phyloP scores from a whole-genome alignment of 108 stramenopile genomes.

The Skeletonema tropicum region DNA sequence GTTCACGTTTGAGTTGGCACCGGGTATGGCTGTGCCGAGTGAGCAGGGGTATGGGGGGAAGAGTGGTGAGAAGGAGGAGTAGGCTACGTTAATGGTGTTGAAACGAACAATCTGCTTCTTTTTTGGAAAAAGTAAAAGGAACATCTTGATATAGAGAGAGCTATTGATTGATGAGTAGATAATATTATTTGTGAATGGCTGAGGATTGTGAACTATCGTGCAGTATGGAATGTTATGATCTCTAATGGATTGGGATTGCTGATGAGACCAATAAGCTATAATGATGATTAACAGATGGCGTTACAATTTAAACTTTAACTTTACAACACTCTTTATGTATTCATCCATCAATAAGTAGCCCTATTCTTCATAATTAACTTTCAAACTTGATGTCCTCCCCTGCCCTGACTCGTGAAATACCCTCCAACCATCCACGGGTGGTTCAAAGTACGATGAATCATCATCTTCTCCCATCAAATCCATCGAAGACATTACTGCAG shows the following conservation, averaged over 20 bases:
- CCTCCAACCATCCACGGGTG: conserved; percentile 38
- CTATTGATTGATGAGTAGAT: background rate
- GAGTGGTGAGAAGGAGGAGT: conserved; percentile 15
- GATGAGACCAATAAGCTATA: background rate
- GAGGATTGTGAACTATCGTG: background rate
- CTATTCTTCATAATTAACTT: background rate
- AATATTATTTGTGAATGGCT: background rate
- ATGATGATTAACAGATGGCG: conserved; percentile 1
- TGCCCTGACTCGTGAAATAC: conserved; percentile 24
- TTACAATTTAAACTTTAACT: background rate
- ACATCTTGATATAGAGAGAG: background rate
- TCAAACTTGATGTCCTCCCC: background rate
- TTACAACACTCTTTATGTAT: too few relatives aligned
- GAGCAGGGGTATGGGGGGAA: conserved; percentile 29
- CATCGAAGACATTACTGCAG: background rate
- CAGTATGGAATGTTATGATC: background rate
- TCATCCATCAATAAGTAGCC: background rate
- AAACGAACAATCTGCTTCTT: background rate
- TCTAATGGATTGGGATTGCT: background rate
- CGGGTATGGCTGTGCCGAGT: conserved; percentile 49
- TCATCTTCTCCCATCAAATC: conserved; percentile 13
- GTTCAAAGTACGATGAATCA: conserved; percentile 15
- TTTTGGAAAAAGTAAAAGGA: background rate
- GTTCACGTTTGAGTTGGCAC: conserved; percentile 74
- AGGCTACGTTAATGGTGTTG: background rate